Percentiles rank a stretch among this genome's conserved stretches.
Conservation (phyloP, 2,329 filamentous ascomycete genomes). For the Aspergillus hiratsukae region DNA sequence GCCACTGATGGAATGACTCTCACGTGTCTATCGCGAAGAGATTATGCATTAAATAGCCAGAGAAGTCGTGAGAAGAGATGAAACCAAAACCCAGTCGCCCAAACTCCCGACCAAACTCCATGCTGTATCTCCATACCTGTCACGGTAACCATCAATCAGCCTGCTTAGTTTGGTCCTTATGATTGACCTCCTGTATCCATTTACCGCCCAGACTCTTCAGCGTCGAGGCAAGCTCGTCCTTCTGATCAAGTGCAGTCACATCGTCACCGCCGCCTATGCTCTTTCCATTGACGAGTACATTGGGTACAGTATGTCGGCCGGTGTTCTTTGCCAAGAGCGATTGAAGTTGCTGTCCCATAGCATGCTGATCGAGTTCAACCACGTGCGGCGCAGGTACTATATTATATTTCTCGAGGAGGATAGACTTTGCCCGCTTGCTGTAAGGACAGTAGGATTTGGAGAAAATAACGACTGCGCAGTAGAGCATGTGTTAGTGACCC, state of each 20-base stretch:
- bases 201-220: slow-evolving; percentile 71
- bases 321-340: slow-evolving; percentile 67
- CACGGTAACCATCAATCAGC: not conserved
- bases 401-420: slow-evolving; percentile 77
- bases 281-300: slow-evolving; percentile 80
- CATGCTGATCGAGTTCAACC: slow-evolving; percentile 83
- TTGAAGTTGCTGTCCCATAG: slow-evolving; percentile 69
- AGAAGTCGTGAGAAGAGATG: not conserved
- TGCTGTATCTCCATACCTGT: not conserved
- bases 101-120: not conserved
- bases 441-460: slow-evolving; percentile 90
- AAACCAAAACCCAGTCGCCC: not conserved
- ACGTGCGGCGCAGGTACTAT: slow-evolving; percentile 80
- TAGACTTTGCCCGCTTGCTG: slow-evolving; percentile 77
- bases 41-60: not conserved
- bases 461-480: slow-evolving; percentile 75
- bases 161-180: slow-evolving; percentile 12
- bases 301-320: slow-evolving; percentile 81
- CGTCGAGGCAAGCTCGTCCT: slow-evolving; percentile 64
- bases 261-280: slow-evolving; percentile 91
- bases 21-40: not conserved
- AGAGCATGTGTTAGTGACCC: slow-evolving; percentile 2
- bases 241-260: slow-evolving; percentile 65
- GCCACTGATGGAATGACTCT: not conserved
- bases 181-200: slow-evolving; percentile 45